Percentiles rank a stretch among this genome's conserved stretches.
phyloP scores from a whole-genome alignment of 1,139 yeast species.

The Debaryomyces fabryi region DNA sequence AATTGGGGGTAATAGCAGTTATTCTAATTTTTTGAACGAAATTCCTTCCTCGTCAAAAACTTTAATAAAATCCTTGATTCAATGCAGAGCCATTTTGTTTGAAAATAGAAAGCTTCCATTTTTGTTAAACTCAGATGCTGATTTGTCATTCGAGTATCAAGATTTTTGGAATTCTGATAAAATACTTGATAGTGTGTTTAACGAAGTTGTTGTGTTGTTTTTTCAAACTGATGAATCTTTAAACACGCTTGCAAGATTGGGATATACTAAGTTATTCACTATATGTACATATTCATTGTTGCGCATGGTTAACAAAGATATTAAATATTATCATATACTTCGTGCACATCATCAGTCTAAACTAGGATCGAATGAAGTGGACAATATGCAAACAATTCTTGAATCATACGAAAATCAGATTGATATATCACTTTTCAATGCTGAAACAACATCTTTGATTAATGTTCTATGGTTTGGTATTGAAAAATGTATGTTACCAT shows the following conservation, averaged over 20 bases:
- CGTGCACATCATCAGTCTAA: conserved; percentile 1
- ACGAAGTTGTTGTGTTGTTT: conserved; percentile 41
- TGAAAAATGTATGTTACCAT: conserved; percentile 37
- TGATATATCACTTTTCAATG: neutral
- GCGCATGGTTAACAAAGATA: conserved; percentile 11
- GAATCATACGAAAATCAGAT: conserved; percentile 4
- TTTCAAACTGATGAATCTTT: conserved; percentile 52
- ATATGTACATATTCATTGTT: conserved; percentile 24
- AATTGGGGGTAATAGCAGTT: conserved; percentile 37
- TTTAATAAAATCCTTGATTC: conserved; percentile 41
- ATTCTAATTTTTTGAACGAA: conserved; percentile 35
- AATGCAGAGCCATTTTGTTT: conserved; percentile 28
- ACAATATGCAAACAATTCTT: conserved; percentile 3
- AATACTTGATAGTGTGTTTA: conserved; percentile 35
- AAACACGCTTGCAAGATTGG: conserved; percentile 32
- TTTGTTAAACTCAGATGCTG: conserved; percentile 18
- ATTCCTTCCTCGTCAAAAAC: conserved; percentile 37
- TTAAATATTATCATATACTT: conserved; percentile 5
- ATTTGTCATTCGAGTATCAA: conserved; percentile 21
- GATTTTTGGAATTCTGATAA: conserved; percentile 30
- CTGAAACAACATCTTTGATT: conserved; percentile 7
- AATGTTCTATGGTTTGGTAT: conserved; percentile 26
- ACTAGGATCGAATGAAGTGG: neutral
- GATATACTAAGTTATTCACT: conserved; percentile 32
- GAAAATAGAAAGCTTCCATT: conserved; percentile 20